Percentiles rank a stretch among this genome's conserved stretches.
Evolutionary conservation across 2,329 filamentous ascomycete species (phyloP).

Genomic region (Pseudocercospora fijiensis): DNA sequence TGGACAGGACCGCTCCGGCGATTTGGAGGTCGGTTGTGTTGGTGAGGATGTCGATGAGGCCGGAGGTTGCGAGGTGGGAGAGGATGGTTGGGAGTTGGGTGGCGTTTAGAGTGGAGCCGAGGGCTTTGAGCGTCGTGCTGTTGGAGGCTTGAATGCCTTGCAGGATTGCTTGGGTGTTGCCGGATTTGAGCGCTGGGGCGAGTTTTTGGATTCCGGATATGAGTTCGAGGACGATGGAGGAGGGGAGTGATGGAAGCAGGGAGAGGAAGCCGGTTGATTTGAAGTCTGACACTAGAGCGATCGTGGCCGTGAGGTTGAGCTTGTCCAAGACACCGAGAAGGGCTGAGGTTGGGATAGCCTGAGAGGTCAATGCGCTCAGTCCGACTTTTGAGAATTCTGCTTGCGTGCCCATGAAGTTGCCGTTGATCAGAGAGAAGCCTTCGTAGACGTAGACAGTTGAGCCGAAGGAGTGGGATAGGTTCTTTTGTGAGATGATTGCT

Average conservation of each 20-base stretch:
- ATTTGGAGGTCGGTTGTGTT: constrained; percentile 14
- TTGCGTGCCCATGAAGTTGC: constrained; percentile 21
- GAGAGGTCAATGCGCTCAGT: not conserved
- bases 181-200: constrained; percentile 13
- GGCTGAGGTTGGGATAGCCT: constrained; percentile 11
- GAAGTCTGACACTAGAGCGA: constrained; percentile 9
- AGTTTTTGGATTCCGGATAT: constrained; percentile 14
- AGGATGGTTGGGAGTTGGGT: constrained; percentile 15
- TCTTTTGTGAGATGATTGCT: constrained; percentile 17
- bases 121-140: constrained; percentile 7
- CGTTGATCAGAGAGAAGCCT: constrained; percentile 19
- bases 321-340: constrained; percentile 17
- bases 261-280: constrained; percentile 13
- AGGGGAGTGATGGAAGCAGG: constrained; percentile 11
- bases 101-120: constrained; percentile 5
- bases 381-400: constrained; percentile 20
- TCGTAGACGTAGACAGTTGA: constrained; percentile 23
- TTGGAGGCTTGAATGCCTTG: constrained; percentile 15
- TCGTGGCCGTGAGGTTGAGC: constrained; percentile 18
- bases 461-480: constrained; percentile 19
- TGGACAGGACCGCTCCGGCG: constrained; percentile 13
- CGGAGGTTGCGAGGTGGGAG: constrained; percentile 12
- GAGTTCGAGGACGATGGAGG: constrained; percentile 7
- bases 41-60: constrained; percentile 15
- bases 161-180: constrained; percentile 11